phyloP scores from a whole-genome alignment of 2,329 filamentous ascomycete species.

The Pseudocercospora cruenta region DNA sequence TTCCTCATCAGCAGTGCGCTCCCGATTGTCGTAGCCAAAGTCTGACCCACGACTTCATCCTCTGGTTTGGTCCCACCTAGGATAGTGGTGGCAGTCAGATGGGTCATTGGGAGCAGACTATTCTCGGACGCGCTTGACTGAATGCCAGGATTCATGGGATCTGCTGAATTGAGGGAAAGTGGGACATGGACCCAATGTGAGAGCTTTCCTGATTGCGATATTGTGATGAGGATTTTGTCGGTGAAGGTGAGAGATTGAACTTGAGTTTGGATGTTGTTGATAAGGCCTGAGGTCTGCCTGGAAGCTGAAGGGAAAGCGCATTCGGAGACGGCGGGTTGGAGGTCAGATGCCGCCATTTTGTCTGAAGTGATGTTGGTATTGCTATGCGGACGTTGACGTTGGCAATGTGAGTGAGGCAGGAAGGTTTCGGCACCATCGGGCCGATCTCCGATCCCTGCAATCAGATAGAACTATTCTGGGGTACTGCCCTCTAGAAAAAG shows the following conservation, averaged over 20 bases:
- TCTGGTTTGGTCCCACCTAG: constrained; percentile 80
- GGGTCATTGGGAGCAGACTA: constrained; percentile 71
- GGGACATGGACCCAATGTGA: constrained; percentile 95
- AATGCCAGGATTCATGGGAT: constrained; percentile 63
- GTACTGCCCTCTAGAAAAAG: not conserved
- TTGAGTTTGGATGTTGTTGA: constrained; percentile 72
- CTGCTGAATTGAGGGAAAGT: constrained; percentile 67
- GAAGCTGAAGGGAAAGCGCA: constrained; percentile 58
- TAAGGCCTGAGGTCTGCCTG: constrained; percentile 56
- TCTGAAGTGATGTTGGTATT: not conserved
- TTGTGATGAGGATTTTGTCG: constrained; percentile 88
- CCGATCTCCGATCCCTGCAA: constrained; percentile 3
- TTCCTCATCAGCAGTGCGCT: constrained; percentile 74
- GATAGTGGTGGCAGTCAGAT: constrained; percentile 84
- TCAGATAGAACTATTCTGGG: not conserved
- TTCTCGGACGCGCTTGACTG: constrained; percentile 52
- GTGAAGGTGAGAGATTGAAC: constrained; percentile 74
- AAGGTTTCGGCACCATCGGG: not conserved
- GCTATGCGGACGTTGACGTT: no score
- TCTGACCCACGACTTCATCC: constrained; percentile 76
- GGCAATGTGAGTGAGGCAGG: not conserved
- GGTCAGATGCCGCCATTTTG: constrained; percentile 17
- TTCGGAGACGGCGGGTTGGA: constrained; percentile 45
- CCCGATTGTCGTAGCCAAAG: constrained; percentile 87
- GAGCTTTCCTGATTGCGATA: constrained; percentile 77